Evolutionary conservation across 1,139 yeast genomes (phyloP).

Genomic region (Suhomyces terraborum): DNA sequence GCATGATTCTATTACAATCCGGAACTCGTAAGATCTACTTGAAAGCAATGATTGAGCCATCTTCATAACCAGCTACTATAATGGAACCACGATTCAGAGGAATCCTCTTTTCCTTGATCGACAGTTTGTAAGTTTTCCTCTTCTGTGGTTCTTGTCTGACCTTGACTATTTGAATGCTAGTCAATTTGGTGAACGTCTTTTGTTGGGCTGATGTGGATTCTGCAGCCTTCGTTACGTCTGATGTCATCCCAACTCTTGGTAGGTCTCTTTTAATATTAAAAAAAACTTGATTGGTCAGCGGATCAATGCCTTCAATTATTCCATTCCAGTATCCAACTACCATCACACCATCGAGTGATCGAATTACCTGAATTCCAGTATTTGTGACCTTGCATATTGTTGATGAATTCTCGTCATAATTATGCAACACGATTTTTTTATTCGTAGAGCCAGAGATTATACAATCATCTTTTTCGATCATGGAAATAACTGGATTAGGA

Average conservation of each 20-base stretch:
- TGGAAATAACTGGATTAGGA: slow-evolving; percentile 55
- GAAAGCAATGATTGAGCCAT: slow-evolving; percentile 30
- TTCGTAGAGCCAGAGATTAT: slow-evolving; percentile 48
- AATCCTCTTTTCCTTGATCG: slow-evolving; percentile 16
- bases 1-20: not conserved
- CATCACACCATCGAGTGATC: slow-evolving; percentile 15
- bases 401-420: slow-evolving; percentile 19
- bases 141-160: not conserved
- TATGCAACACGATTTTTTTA: slow-evolving; percentile 34
- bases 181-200: slow-evolving; percentile 13
- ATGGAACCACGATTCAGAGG: slow-evolving; percentile 17
- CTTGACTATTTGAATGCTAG: slow-evolving; percentile 14
- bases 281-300: slow-evolving; percentile 1
- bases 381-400: slow-evolving; percentile 4
- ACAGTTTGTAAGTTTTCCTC: slow-evolving; percentile 19
- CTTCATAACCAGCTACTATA: slow-evolving; percentile 38
- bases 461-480: slow-evolving; percentile 24
- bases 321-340: slow-evolving; percentile 49
- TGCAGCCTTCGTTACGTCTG: slow-evolving; percentile 11
- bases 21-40: slow-evolving; percentile 2
- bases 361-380: slow-evolving; percentile 18
- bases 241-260: slow-evolving; percentile 14
- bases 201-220: slow-evolving; percentile 10
- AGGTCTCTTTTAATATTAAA: slow-evolving; percentile 12
- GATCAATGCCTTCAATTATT: slow-evolving; percentile 25